A percentile compares a stretch with the other conserved stretches of the same genome.
Conservation (phyloP, 495 filamentous ascomycete species). For the Daldinia bambusicola region DNA sequence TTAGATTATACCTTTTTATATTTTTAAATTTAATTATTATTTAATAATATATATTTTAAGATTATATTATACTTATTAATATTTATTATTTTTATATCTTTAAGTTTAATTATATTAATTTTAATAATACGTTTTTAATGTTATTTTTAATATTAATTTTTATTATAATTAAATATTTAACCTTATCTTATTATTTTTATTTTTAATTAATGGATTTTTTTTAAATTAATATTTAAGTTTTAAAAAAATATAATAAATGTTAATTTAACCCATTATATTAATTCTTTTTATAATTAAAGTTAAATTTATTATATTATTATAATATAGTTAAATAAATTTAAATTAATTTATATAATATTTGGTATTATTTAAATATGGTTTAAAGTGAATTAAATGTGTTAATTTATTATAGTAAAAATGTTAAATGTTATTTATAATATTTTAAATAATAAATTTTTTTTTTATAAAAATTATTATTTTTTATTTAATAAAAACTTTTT, state of each 20-base stretch:
- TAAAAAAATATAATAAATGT: neutral
- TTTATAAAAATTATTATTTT: no score
- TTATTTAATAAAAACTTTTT: no score
- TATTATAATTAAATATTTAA: neutral
- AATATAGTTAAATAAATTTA: neutral
- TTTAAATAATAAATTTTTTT: neutral
- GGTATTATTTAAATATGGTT: neutral
- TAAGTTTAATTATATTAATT: neutral
- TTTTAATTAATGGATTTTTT: neutral
- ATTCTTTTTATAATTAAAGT: neutral
- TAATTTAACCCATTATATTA: neutral
- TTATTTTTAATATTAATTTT: neutral
- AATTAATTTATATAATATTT: neutral
- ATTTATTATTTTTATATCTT: no score
- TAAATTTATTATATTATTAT: neutral
- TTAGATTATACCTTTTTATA: neutral
- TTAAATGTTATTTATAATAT: neutral
- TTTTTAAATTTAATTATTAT: neutral
- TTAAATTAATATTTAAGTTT: neutral
- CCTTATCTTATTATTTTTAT: no score
- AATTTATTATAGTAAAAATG: neutral
- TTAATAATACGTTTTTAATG: neutral
- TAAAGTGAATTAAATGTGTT: neutral
- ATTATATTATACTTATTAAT: slow-evolving; percentile 2
- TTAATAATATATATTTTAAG: neutral